Conservation (phyloP, 305 asterid species). For the Fraxinus dipetala region DNA sequence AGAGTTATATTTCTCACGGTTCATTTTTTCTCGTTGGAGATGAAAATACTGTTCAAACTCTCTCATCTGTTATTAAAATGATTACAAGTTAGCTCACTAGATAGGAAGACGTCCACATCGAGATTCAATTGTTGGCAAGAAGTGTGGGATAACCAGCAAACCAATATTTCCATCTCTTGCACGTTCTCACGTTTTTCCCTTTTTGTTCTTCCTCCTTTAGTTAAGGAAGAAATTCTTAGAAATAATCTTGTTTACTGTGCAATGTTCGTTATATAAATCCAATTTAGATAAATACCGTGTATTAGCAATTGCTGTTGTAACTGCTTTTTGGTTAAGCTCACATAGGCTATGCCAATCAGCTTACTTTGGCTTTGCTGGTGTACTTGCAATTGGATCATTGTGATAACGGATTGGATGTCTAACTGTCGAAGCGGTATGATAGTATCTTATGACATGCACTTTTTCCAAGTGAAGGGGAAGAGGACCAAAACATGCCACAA, state of each 20-base stretch:
- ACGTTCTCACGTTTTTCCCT: neutral
- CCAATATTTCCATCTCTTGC: neutral
- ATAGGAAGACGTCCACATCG: neutral
- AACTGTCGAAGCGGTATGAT: neutral
- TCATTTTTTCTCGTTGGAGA: neutral
- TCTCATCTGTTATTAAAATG: neutral
- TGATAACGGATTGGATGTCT: neutral
- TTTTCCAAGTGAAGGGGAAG: neutral
- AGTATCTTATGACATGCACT: neutral
- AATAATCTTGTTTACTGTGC: neutral
- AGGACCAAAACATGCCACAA: neutral
- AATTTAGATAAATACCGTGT: neutral
- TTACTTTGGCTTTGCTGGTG: neutral
- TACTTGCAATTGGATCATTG: neutral
- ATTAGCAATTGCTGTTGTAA: neutral
- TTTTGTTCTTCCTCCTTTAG: neutral
- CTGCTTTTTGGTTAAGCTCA: neutral
- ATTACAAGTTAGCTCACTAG: neutral
- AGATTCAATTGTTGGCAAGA: neutral
- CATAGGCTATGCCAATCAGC: neutral
- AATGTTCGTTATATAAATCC: neutral
- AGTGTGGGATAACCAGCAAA: neutral
- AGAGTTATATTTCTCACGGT: neutral
- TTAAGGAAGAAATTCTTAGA: neutral
- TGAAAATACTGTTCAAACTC: neutral